phyloP scores from a whole-genome alignment of 2,329 filamentous ascomycete species.

The Tympanopsis confertula region DNA sequence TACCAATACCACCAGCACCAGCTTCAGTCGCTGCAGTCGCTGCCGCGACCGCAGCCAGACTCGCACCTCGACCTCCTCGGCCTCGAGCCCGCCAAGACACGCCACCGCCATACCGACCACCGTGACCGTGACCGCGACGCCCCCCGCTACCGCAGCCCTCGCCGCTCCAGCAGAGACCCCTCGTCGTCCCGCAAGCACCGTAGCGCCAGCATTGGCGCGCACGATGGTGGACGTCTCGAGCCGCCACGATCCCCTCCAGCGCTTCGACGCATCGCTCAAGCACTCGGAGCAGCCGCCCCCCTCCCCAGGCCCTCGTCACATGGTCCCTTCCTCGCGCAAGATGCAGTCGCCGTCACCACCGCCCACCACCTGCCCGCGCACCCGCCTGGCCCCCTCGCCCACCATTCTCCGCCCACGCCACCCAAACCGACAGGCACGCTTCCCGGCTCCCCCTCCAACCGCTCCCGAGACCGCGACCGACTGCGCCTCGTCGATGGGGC shows the following conservation, averaged over 20 bases:
- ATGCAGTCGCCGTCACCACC: no score
- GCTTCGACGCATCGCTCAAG: not conserved
- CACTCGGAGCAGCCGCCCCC: not conserved
- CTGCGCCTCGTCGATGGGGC: not conserved
- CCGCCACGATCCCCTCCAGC: not conserved
- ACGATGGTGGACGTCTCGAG: not conserved
- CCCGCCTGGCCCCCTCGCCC: no score
- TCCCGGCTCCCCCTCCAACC: not conserved
- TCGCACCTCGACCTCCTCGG: not conserved
- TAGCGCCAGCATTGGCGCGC: no score
- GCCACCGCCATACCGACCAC: not conserved
- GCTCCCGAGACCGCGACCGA: not conserved
- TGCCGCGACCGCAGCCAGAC: not conserved
- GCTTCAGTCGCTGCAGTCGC: not conserved
- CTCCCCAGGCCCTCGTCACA: not conserved
- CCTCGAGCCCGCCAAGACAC: not conserved
- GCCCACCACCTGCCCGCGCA: not conserved
- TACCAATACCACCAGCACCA: no score
- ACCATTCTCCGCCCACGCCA: no score
- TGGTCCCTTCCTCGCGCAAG: no score
- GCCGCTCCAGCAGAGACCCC: no score
- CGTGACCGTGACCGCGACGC: no score
- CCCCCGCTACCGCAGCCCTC: not conserved
- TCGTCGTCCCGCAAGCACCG: not conserved
- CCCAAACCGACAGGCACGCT: not conserved